Conservation (phyloP, 257 asterid species). For the Solanum pinnatisectum region DNA sequence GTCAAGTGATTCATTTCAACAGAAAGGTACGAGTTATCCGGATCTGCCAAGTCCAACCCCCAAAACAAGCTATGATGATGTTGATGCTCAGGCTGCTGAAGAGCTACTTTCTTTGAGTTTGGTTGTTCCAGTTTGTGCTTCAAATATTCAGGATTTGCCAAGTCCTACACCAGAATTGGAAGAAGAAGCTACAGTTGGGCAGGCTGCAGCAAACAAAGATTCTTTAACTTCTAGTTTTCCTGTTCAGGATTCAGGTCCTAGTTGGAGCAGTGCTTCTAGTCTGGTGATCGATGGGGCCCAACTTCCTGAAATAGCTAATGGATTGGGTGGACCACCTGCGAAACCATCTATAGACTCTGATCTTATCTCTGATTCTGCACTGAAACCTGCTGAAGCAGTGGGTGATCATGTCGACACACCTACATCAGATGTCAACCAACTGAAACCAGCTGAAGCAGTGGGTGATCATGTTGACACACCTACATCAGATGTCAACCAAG, state of each 20-base stretch:
- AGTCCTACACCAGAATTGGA: background rate
- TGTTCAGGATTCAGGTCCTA: background rate
- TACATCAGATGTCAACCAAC: constrained; percentile 18
- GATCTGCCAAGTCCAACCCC: constrained; percentile 4
- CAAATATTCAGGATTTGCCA: background rate
- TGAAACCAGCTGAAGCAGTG: constrained; percentile 24
- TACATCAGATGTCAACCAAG: constrained; percentile 19
- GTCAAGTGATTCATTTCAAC: background rate
- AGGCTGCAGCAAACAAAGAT: background rate
- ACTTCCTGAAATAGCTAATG: constrained; percentile 15
- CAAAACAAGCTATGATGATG: background rate
- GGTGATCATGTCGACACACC: constrained; percentile 16
- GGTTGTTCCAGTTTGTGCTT: background rate
- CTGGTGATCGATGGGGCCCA: constrained; percentile 1
- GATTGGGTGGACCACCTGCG: constrained; percentile 25
- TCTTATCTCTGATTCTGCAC: constrained; percentile 24
- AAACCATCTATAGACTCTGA: constrained; percentile 3
- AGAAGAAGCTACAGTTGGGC: background rate
- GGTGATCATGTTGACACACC: constrained; percentile 15
- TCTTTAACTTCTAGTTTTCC: background rate
- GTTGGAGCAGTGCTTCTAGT: constrained; percentile 17
- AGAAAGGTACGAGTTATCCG: background rate
- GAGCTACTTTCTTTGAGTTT: constrained; percentile 3
- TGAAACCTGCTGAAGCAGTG: constrained; percentile 27
- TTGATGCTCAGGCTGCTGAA: constrained; percentile 10